Conservation (phyloP, 192 early-diverging fungal species). For the Thamnidium elegans region DNA sequence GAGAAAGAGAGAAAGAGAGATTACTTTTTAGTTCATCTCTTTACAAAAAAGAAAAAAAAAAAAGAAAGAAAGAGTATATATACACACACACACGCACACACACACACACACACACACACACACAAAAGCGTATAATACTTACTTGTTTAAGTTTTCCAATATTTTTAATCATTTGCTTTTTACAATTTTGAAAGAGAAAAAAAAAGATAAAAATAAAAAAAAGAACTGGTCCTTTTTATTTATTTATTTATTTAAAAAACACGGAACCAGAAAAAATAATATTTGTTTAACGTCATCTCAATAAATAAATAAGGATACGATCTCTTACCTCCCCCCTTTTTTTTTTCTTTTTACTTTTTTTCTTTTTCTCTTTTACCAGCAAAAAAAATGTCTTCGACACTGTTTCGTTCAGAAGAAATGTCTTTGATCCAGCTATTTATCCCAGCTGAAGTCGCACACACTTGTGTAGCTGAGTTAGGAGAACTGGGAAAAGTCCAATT, state of each 20-base stretch:
- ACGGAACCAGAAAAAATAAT: background rate
- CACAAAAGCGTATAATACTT: slow-evolving; percentile 12
- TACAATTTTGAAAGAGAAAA: background rate
- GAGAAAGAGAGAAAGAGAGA: too few relatives aligned
- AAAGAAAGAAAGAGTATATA: too few relatives aligned
- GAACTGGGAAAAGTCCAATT: slow-evolving; percentile 94
- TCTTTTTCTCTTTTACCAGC: background rate
- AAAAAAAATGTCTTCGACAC: slow-evolving; percentile 41
- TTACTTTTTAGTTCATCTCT: background rate
- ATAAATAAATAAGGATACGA: too few relatives aligned
- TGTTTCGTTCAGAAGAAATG: slow-evolving; percentile 96
- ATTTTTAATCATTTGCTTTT: slow-evolving; percentile 52
- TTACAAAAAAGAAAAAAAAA: background rate
- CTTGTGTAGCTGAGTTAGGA: slow-evolving; percentile 89
- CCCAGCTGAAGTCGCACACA: slow-evolving; percentile 89
- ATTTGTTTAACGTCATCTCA: too few relatives aligned
- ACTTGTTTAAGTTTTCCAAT: slow-evolving; percentile 68
- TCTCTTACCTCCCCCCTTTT: background rate
- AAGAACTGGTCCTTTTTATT: too few relatives aligned
- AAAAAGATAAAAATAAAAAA: background rate
- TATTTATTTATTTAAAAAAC: background rate
- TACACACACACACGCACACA: background rate
- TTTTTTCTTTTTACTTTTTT: background rate
- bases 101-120: background rate
- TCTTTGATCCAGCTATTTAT: slow-evolving; percentile 94